A percentile compares a stretch with the other conserved stretches of the same genome.
Evolutionary conservation across 305 asterid species (phyloP).

Genomic region (Stenogyne calaminthoides): DNA sequence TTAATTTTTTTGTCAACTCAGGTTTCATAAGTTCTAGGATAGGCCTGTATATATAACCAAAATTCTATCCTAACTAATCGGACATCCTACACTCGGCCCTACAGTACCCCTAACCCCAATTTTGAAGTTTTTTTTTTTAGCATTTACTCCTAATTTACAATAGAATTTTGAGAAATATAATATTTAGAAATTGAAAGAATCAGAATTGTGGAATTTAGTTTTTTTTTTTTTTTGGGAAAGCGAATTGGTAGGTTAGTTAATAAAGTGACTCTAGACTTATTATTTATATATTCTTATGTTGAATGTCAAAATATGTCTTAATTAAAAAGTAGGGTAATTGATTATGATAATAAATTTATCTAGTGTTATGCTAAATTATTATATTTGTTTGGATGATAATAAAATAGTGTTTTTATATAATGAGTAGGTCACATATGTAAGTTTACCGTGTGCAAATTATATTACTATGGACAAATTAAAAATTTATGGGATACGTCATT

Average conservation of each 20-base stretch:
- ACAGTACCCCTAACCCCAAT: background rate
- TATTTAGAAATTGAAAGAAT: background rate
- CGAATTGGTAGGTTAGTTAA: background rate
- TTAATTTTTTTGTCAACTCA: too few relatives aligned
- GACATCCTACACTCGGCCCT: background rate
- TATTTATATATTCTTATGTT: background rate
- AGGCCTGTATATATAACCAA: too few relatives aligned
- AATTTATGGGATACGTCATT: too few relatives aligned
- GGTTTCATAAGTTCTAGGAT: too few relatives aligned
- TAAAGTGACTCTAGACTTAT: background rate
- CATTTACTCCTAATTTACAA: background rate
- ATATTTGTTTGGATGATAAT: background rate
- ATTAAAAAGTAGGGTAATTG: background rate
- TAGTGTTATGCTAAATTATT: background rate
- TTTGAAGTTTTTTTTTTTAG: background rate
- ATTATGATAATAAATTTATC: background rate
- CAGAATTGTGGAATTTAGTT: too few relatives aligned
- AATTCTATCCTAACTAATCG: background rate
- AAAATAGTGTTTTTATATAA: background rate
- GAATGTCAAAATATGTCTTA: background rate
- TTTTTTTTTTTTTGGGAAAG: background rate
- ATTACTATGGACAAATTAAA: too few relatives aligned
- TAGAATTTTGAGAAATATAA: background rate
- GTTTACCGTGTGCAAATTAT: too few relatives aligned
- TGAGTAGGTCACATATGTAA: too few relatives aligned